A percentile compares a stretch with the other conserved stretches of the same genome.
These are phyloP conservation scores for Nectriaceae sp. DNA, from an alignment of 2,329 filamentous ascomycete genomes.

Conservation along the genomic window DNA sequence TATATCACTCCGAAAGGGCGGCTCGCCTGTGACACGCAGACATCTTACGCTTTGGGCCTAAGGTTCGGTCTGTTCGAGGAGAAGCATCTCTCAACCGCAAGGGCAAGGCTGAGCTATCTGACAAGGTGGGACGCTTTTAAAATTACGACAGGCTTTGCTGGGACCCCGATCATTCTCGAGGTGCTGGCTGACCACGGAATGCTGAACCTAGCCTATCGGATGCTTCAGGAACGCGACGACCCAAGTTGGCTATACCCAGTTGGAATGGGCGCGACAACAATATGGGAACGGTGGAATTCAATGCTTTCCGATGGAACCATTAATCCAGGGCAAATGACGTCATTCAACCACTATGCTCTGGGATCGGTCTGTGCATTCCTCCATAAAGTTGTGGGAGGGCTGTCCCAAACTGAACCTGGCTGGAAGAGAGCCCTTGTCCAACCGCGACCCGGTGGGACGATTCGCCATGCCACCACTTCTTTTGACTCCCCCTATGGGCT, in stretches of 20 bases:
- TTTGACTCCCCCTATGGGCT: constrained; percentile 7
- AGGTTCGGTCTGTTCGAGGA: constrained; percentile 2
- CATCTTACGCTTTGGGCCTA: neutral
- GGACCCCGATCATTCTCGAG: constrained; percentile 6
- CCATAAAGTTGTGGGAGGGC: constrained; percentile 5
- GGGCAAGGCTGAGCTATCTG: neutral
- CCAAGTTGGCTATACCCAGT: constrained; percentile 43
- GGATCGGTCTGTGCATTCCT: constrained; percentile 40
- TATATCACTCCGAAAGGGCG: neutral
- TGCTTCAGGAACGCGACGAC: constrained; percentile 36
- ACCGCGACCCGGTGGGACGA: constrained; percentile 4
- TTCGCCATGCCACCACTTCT: constrained; percentile 3
- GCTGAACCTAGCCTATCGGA: constrained; percentile 33
- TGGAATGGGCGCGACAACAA: constrained; percentile 41
- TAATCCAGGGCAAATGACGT: constrained; percentile 44
- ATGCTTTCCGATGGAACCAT: constrained; percentile 39
- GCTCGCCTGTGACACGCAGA: constrained; percentile 2
- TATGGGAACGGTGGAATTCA: constrained; percentile 46
- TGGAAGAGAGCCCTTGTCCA: constrained; percentile 22
- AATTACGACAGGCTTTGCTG: neutral
- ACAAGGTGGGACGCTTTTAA: neutral
- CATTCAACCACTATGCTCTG: constrained; percentile 45
- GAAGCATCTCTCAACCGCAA: neutral
- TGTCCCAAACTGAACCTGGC: constrained; percentile 13
- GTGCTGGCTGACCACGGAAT: constrained; percentile 18